phyloP scores from a whole-genome alignment of 805 yeast genomes.

The Metschnikowia corniflorae region DNA sequence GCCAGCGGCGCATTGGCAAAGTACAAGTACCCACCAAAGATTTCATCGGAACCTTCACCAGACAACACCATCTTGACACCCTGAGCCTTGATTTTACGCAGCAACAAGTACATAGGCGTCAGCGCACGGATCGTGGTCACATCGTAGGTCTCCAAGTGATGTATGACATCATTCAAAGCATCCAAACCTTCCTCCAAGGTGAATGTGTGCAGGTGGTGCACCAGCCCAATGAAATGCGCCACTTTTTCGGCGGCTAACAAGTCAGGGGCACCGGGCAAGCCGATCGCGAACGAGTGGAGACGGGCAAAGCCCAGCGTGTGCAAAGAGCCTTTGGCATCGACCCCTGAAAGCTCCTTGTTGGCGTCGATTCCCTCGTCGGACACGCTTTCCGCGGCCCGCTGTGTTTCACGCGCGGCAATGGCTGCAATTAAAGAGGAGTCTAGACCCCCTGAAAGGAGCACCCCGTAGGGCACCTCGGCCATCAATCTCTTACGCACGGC shows the following conservation, averaged over 20 bases:
- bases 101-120: slow-evolving; percentile 95
- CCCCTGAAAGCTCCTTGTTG: slow-evolving; percentile 78
- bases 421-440: slow-evolving; percentile 96
- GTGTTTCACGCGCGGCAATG: slow-evolving; percentile 95
- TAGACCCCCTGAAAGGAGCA: slow-evolving; percentile 92
- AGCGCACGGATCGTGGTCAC: slow-evolving; percentile 99
- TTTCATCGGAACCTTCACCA: slow-evolving; percentile 99
- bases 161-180: slow-evolving; percentile 89
- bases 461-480: slow-evolving; percentile 99
- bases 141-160: slow-evolving; percentile 95
- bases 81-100: slow-evolving; percentile 97
- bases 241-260: slow-evolving; percentile 93
- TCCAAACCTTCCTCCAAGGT: slow-evolving; percentile 96
- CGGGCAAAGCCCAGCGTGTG: slow-evolving; percentile 73
- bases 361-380: slow-evolving; percentile 54
- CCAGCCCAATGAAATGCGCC: slow-evolving; percentile 92
- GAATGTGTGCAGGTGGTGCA: slow-evolving; percentile 97
- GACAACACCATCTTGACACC: slow-evolving; percentile 99
- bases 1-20: slow-evolving; percentile 96
- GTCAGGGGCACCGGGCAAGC: slow-evolving; percentile 97
- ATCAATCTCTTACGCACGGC: slow-evolving; percentile 98
- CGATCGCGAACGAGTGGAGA: slow-evolving; percentile 94
- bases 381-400: slow-evolving; percentile 57
- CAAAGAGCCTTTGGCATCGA: slow-evolving; percentile 83
- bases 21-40: slow-evolving; percentile 97